Percentiles rank a stretch among this genome's conserved stretches.
Evolutionary conservation across 2,329 filamentous ascomycete genomes (phyloP).

Genomic region (Hypocrella siamensis): DNA sequence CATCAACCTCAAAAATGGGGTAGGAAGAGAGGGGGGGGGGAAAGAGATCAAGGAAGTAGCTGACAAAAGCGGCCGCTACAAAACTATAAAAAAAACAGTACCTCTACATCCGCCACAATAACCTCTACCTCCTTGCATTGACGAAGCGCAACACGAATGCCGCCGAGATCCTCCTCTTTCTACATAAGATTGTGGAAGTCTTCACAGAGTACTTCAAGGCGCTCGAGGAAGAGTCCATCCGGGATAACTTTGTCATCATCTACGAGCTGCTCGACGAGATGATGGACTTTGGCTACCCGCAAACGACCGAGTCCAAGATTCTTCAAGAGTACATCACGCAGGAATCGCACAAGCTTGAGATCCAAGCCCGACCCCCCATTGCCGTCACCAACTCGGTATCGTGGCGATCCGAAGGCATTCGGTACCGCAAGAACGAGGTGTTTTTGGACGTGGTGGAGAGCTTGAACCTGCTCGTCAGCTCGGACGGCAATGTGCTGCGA

Average conservation of each 20-base stretch:
- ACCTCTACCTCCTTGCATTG: constrained; percentile 91
- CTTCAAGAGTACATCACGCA: constrained; percentile 98
- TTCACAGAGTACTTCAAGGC: constrained; percentile 99
- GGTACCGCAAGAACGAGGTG: constrained; percentile 98
- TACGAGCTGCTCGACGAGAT: constrained; percentile 98
- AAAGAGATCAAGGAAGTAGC: background rate
- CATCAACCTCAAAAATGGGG: background rate
- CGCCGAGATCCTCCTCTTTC: constrained; percentile 92
- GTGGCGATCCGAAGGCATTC: constrained; percentile 94
- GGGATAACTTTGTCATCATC: constrained; percentile 98
- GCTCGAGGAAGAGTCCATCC: constrained; percentile 93
- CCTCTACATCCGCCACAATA: constrained; percentile 98
- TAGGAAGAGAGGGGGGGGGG: background rate
- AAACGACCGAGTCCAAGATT: constrained; percentile 97
- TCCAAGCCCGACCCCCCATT: constrained; percentile 89
- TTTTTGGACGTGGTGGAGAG: constrained; percentile 97
- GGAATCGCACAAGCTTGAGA: constrained; percentile 95
- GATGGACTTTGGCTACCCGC: constrained; percentile 99
- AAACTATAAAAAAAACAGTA: constrained; percentile 47
- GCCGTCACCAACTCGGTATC: constrained; percentile 97
- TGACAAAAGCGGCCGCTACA: background rate
- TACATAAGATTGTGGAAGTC: constrained; percentile 96
- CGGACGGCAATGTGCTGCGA: constrained; percentile 85
- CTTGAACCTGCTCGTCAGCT: constrained; percentile 85
- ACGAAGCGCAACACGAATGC: constrained; percentile 99